phyloP scores from a whole-genome alignment of 2,329 filamentous ascomycete genomes.

The Colletotrichum noveboracense region DNA sequence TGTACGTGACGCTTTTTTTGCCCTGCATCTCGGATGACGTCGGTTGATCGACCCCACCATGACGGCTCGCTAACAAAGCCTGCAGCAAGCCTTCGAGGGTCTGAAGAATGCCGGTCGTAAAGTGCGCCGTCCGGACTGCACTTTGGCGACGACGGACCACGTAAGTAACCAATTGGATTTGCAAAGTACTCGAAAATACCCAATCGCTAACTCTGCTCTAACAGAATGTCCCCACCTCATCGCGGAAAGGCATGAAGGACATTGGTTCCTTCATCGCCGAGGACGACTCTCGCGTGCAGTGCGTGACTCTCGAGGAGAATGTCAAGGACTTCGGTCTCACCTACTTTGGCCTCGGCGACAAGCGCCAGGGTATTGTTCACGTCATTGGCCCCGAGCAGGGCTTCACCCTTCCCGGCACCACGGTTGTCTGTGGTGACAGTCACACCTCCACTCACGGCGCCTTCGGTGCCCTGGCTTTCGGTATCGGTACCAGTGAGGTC shows the following conservation, averaged over 20 bases:
- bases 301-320: conserved; percentile 94
- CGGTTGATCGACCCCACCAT: conserved; percentile 7
- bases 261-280: conserved; percentile 94
- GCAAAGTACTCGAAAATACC: background rate
- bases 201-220: background rate
- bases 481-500: conserved; percentile 97
- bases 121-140: conserved; percentile 95
- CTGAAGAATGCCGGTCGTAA: conserved; percentile 86
- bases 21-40: conserved; percentile 8
- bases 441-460: conserved; percentile 98
- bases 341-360: conserved; percentile 96
- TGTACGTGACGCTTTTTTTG: conserved; percentile 46
- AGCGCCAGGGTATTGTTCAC: conserved; percentile 97
- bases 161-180: conserved; percentile 57
- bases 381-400: conserved; percentile 98
- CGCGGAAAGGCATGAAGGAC: conserved; percentile 91
- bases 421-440: conserved; percentile 96
- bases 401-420: conserved; percentile 96
- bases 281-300: conserved; percentile 91
- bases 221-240: conserved; percentile 91
- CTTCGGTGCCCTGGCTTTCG: conserved; percentile 92
- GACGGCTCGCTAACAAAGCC: conserved; percentile 22
- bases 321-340: conserved; percentile 96
- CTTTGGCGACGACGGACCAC: conserved; percentile 94
- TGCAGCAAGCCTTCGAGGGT: conserved; percentile 94